phyloP scores from a whole-genome alignment of 371 early-diverging fungal genomes.

The Gilbertella persicaria region DNA sequence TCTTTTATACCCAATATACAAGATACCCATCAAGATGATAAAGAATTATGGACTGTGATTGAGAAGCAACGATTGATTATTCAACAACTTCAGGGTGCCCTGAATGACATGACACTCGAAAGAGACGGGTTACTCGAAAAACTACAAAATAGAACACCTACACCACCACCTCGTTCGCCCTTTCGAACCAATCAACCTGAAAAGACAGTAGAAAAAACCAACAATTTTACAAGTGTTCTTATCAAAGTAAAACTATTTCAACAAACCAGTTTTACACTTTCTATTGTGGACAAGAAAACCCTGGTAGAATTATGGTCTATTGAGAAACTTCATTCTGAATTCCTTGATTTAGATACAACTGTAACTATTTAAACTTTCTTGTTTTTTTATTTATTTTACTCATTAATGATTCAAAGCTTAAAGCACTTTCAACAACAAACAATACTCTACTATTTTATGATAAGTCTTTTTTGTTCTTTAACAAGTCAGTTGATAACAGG shows the following conservation, averaged over 20 bases:
- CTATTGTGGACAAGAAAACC: background rate
- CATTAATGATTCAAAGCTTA: background rate
- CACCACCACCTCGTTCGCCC: slow-evolving; percentile 27
- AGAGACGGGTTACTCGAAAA: slow-evolving; percentile 37
- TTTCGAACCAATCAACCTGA: slow-evolving; percentile 12
- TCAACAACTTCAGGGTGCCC: slow-evolving; percentile 58
- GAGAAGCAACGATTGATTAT: slow-evolving; percentile 81
- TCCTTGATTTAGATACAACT: slow-evolving; percentile 72
- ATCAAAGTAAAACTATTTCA: background rate
- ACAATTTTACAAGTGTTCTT: background rate
- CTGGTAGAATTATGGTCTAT: slow-evolving; percentile 69
- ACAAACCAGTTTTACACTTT: background rate
- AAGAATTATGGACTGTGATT: slow-evolving; percentile 82
- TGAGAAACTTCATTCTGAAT: slow-evolving; percentile 81
- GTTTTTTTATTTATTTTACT: background rate
- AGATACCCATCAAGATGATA: slow-evolving; percentile 59
- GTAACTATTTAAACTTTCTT: slow-evolving; percentile 34
- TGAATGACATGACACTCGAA: slow-evolving; percentile 43
- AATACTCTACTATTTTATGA: background rate
- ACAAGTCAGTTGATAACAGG: slow-evolving; percentile 58
- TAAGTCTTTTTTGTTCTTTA: slow-evolving; percentile 71
- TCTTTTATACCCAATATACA: background rate
- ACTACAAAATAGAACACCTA: slow-evolving; percentile 7
- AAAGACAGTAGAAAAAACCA: slow-evolving; percentile 1
- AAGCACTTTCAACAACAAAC: slow-evolving; percentile 61